Percentiles rank a stretch among this genome's conserved stretches.
These are phyloP conservation scores for Raphanus hybrid DNA, from an alignment of 441 rosid genomes.

Conservation along the genomic window DNA sequence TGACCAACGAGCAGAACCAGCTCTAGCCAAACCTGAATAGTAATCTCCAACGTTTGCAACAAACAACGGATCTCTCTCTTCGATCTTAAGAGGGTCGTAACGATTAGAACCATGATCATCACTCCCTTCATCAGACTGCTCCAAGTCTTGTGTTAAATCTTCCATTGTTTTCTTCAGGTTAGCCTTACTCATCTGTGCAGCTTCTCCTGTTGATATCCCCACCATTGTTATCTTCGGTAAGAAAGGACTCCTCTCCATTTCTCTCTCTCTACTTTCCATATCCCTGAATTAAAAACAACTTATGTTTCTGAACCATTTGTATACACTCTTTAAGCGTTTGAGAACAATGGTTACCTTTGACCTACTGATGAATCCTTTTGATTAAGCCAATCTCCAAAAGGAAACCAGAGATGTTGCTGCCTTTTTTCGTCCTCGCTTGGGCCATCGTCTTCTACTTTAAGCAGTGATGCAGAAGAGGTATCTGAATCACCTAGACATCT, in stretches of 20 bases:
- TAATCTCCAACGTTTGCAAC: constrained; percentile 96
- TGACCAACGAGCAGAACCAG: constrained; percentile 65
- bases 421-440: constrained; percentile 39
- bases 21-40: constrained; percentile 69
- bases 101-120: constrained; percentile 31
- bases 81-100: constrained; percentile 42
- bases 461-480: constrained; percentile 41
- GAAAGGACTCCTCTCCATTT: constrained; percentile 63
- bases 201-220: constrained; percentile 85
- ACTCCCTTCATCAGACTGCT: constrained; percentile 65
- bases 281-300: constrained; percentile 26
- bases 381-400: constrained; percentile 72
- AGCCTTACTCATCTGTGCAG: constrained; percentile 78
- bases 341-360: constrained; percentile 49
- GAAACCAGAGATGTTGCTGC: constrained; percentile 56
- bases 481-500: constrained; percentile 46
- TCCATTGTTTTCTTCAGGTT: constrained; percentile 89
- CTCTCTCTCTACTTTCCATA: constrained; percentile 45
- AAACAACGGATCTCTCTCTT: constrained; percentile 88
- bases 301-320: neutral
- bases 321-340: neutral
- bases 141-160: constrained; percentile 74
- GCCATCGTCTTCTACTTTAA: constrained; percentile 45
- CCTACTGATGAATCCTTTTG: constrained; percentile 45
- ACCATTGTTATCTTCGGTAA: constrained; percentile 98